These are phyloP conservation scores for Boletus coffeatus DNA, from an alignment of 1,284 basidiomycete genomes.

Conservation along the genomic window DNA sequence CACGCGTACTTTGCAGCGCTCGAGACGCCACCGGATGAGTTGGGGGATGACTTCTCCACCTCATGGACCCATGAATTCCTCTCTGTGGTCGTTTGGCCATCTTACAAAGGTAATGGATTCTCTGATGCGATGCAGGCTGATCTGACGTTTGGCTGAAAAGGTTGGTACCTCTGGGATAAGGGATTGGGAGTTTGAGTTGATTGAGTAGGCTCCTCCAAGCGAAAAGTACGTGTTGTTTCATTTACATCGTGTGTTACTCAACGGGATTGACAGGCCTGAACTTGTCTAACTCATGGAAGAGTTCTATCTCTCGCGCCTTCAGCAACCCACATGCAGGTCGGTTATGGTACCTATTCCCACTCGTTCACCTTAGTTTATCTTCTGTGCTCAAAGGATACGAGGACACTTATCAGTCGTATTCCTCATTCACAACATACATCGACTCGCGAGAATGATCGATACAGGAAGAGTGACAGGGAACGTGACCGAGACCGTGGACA, in stretches of 20 bases:
- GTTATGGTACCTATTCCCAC: slow-evolving; percentile 13
- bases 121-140: slow-evolving; percentile 3
- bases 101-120: slow-evolving; percentile 46
- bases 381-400: slow-evolving; percentile 48
- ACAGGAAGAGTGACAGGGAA: slow-evolving; percentile 43
- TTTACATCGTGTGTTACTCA: slow-evolving; percentile 1
- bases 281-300: slow-evolving; percentile 44
- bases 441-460: slow-evolving; percentile 31
- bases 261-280: slow-evolving; percentile 29
- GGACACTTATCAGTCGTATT: slow-evolving; percentile 79
- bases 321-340: slow-evolving; percentile 65
- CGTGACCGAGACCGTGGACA: slow-evolving; percentile 41
- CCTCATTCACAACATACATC: slow-evolving; percentile 69
- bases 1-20: slow-evolving; percentile 44
- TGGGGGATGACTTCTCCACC: slow-evolving; percentile 49
- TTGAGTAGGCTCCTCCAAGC: slow-evolving; percentile 41
- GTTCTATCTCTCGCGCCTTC: slow-evolving; percentile 51
- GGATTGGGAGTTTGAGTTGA: slow-evolving; percentile 69
- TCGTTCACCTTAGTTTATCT: slow-evolving; percentile 5
- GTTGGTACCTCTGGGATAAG: slow-evolving; percentile 69
- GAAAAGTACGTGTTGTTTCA: slow-evolving; percentile 40
- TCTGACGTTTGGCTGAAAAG: slow-evolving; percentile 39
- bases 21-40: slow-evolving; percentile 41
- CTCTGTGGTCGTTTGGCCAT: slow-evolving; percentile 51
- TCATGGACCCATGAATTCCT: slow-evolving; percentile 58